Evolutionary conservation across 1,284 basidiomycete species (phyloP).

Genomic region (Austroboletus novae-zelandiae): DNA sequence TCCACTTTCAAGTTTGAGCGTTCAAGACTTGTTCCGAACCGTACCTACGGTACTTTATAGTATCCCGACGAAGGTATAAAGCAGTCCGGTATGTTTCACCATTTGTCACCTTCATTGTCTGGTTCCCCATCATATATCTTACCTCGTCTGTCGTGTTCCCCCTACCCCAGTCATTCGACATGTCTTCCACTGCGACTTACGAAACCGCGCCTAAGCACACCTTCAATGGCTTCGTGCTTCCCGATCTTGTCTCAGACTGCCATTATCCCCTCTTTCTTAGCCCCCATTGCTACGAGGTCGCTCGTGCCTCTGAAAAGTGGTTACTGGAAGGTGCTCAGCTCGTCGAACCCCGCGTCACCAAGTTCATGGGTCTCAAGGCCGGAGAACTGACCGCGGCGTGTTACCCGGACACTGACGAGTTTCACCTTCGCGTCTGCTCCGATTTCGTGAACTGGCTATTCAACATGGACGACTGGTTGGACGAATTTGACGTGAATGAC

Average conservation of each 20-base stretch:
- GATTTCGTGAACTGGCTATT: conserved; percentile 62
- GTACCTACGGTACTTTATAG: conserved; percentile 1
- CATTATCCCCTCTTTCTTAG: conserved; percentile 54
- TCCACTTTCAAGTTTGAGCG: neutral
- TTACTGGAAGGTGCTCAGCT: conserved; percentile 52
- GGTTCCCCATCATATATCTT: conserved; percentile 16
- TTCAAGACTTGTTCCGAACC: neutral
- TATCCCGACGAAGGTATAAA: conserved; percentile 26
- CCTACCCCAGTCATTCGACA: conserved; percentile 7
- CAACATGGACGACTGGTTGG: conserved; percentile 55
- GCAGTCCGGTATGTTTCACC: conserved; percentile 19
- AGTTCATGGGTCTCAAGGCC: conserved; percentile 57
- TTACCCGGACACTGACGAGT: conserved; percentile 52
- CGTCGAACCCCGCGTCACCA: conserved; percentile 46
- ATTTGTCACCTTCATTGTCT: conserved; percentile 13
- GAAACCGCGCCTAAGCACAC: conserved; percentile 6
- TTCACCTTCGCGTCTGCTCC: conserved; percentile 58
- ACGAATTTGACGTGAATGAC: conserved; percentile 40
- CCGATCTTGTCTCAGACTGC: conserved; percentile 64
- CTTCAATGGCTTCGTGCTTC: conserved; percentile 50
- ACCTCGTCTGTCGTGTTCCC: neutral
- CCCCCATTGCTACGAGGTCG: conserved; percentile 51
- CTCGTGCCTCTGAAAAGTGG: conserved; percentile 58
- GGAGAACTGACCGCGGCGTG: conserved; percentile 66
- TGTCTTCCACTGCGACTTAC: conserved; percentile 29